phyloP scores from a whole-genome alignment of 768 basidiomycete species.

The Trametes cinnabarina region DNA sequence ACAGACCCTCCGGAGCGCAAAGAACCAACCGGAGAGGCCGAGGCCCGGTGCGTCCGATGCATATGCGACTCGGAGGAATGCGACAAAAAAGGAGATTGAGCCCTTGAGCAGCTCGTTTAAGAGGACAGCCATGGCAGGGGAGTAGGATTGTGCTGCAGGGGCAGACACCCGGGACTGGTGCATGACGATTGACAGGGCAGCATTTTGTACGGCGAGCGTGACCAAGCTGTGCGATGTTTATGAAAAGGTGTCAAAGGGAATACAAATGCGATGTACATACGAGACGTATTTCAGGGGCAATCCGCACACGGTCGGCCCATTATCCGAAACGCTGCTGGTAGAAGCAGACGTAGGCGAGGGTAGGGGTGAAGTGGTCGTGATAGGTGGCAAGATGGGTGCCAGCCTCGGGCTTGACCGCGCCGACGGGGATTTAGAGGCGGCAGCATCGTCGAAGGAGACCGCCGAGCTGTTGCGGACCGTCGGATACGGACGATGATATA shows the following conservation, averaged over 20 bases:
- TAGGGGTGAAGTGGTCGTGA: slow-evolving; percentile 15
- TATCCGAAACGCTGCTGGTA: slow-evolving; percentile 17
- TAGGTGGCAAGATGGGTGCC: slow-evolving; percentile 33
- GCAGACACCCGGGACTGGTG: slow-evolving; percentile 95
- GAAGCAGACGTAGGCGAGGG: slow-evolving; percentile 20
- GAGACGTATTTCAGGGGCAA: slow-evolving; percentile 79
- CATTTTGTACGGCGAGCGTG: slow-evolving; percentile 92
- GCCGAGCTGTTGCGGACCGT: slow-evolving; percentile 44
- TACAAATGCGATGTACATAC: slow-evolving; percentile 42
- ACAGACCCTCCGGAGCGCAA: slow-evolving; percentile 53
- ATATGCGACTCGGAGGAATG: slow-evolving; percentile 53
- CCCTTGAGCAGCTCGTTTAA: slow-evolving; percentile 95
- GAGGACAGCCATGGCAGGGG: slow-evolving; percentile 90
- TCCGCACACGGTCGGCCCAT: slow-evolving; percentile 58
- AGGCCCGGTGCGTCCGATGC: slow-evolving; percentile 23
- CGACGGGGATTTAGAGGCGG: slow-evolving; percentile 12
- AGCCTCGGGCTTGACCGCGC: slow-evolving; percentile 28
- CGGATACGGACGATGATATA: slow-evolving; percentile 63
- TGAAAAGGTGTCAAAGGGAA: slow-evolving; percentile 4
- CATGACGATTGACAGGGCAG: slow-evolving; percentile 94
- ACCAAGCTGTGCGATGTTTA: slow-evolving; percentile 51
- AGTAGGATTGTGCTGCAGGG: slow-evolving; percentile 77
- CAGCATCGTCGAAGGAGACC: slow-evolving; percentile 36
- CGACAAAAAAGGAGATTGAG: slow-evolving; percentile 86
- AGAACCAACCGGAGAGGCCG: slow-evolving; percentile 36